These are phyloP conservation scores for Dryas integrifolia DNA, from an alignment of 331 rosid species.

Conservation along the genomic window DNA sequence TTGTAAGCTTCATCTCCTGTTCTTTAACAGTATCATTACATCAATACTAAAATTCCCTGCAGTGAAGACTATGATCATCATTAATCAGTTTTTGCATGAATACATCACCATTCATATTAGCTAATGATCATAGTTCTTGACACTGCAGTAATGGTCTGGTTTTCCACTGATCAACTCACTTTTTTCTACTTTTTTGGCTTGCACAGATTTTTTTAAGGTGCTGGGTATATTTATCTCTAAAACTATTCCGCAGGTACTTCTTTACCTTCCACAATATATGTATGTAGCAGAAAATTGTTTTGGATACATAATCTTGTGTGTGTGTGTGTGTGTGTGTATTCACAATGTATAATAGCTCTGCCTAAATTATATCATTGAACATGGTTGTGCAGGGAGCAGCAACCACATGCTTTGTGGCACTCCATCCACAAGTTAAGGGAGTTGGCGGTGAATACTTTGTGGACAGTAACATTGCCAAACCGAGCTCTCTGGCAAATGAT, in stretches of 20 bases:
- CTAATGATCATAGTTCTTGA: neutral
- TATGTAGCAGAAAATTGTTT: no score
- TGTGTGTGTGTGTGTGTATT: no score
- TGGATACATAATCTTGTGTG: no score
- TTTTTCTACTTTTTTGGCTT: slow-evolving; percentile 5
- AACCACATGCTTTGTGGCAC: slow-evolving; percentile 48
- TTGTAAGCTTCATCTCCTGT: slow-evolving; percentile 16
- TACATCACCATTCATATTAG: neutral
- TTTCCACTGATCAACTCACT: slow-evolving; percentile 8
- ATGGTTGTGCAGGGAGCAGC: slow-evolving; percentile 50
- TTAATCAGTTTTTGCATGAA: neutral
- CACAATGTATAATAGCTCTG: neutral
- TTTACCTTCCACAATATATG: neutral
- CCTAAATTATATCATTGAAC: neutral
- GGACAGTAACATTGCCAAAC: slow-evolving; percentile 36
- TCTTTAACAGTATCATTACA: slow-evolving; percentile 16
- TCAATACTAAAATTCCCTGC: neutral
- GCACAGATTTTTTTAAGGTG: neutral
- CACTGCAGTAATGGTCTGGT: neutral
- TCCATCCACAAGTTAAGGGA: slow-evolving; percentile 47
- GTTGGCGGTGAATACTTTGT: slow-evolving; percentile 43
- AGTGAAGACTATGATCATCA: neutral
- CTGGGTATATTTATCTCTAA: slow-evolving; percentile 43
- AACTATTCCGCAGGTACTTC: slow-evolving; percentile 55
- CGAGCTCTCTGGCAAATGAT: slow-evolving; percentile 44